Evolutionary conservation across 2,329 filamentous ascomycete genomes (phyloP).

Genomic region (Passalora sequoiae): DNA sequence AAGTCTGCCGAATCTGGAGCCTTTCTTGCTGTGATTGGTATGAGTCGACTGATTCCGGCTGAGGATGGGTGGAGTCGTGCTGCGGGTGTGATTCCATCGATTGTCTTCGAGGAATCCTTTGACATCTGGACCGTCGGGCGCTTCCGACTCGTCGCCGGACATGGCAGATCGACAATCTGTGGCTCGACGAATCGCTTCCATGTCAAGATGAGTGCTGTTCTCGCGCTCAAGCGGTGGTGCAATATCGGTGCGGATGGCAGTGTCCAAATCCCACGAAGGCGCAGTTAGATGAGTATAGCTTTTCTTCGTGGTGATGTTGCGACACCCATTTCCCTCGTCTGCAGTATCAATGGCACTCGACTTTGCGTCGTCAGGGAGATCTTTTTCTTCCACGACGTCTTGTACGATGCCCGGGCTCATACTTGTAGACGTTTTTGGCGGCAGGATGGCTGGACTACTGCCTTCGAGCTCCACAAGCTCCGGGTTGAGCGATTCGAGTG

Average conservation of each 20-base stretch:
- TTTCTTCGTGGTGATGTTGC: too few relatives aligned
- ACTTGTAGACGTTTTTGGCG: too few relatives aligned
- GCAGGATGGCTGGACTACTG: too few relatives aligned
- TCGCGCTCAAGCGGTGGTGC: neutral
- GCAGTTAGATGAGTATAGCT: neutral
- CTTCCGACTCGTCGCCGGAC: neutral
- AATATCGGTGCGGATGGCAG: neutral
- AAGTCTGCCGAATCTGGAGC: neutral
- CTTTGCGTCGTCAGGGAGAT: too few relatives aligned
- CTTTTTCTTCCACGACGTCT: too few relatives aligned
- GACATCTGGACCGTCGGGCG: neutral
- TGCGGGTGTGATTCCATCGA: conserved; percentile 4
- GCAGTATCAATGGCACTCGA: too few relatives aligned
- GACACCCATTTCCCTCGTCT: too few relatives aligned
- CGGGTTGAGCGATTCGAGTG: too few relatives aligned
- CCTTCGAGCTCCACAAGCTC: too few relatives aligned
- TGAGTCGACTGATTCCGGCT: neutral
- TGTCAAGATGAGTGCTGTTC: conserved; percentile 6
- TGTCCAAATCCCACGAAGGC: neutral
- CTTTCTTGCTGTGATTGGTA: neutral
- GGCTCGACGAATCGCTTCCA: conserved; percentile 1
- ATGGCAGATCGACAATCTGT: conserved; percentile 4
- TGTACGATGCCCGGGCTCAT: too few relatives aligned
- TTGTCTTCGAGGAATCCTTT: conserved; percentile 1
- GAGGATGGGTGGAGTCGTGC: conserved; percentile 3